Evolutionary conservation across 2,329 filamentous ascomycete genomes (phyloP).

Genomic region (Hypoxylon sp.): DNA sequence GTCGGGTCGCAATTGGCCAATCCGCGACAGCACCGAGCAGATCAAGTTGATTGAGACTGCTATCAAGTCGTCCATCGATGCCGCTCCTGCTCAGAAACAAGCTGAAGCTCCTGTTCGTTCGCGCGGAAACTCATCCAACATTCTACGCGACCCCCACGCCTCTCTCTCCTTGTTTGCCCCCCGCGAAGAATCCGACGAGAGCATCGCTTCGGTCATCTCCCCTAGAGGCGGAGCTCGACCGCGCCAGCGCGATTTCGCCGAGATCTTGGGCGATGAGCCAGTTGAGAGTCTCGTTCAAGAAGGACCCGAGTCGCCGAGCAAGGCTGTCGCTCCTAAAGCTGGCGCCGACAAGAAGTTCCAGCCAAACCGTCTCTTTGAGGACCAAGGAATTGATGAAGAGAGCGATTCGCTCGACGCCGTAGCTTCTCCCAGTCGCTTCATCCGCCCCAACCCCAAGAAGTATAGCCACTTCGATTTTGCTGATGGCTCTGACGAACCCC

Average conservation of each 20-base stretch:
- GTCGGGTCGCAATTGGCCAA: constrained; percentile 92
- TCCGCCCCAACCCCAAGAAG: constrained; percentile 77
- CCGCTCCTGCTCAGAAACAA: constrained; percentile 46
- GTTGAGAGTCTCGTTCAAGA: constrained; percentile 54
- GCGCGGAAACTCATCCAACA: constrained; percentile 62
- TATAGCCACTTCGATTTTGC: constrained; percentile 87
- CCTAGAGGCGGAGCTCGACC: constrained; percentile 68
- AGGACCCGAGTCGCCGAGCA: constrained; percentile 49
- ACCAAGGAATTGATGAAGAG: constrained; percentile 57
- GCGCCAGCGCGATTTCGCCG: constrained; percentile 72
- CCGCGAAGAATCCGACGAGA: constrained; percentile 67
- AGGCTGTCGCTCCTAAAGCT: constrained; percentile 53
- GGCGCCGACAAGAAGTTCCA: constrained; percentile 69
- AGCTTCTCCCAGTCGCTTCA: constrained; percentile 53
- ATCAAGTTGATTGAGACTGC: constrained; percentile 74
- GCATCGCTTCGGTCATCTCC: constrained; percentile 60
- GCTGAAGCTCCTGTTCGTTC: constrained; percentile 54
- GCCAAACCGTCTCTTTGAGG: constrained; percentile 70
- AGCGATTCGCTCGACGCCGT: constrained; percentile 53
- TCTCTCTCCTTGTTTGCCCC: constrained; percentile 78
- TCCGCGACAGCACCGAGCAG: constrained; percentile 86
- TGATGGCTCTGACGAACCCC: constrained; percentile 63
- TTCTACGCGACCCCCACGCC: constrained; percentile 70
- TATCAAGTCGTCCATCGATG: constrained; percentile 57
- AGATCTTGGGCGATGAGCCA: constrained; percentile 70